Conservation (phyloP, 768 basidiomycete species). For the Macrolepiota dolichaula region DNA sequence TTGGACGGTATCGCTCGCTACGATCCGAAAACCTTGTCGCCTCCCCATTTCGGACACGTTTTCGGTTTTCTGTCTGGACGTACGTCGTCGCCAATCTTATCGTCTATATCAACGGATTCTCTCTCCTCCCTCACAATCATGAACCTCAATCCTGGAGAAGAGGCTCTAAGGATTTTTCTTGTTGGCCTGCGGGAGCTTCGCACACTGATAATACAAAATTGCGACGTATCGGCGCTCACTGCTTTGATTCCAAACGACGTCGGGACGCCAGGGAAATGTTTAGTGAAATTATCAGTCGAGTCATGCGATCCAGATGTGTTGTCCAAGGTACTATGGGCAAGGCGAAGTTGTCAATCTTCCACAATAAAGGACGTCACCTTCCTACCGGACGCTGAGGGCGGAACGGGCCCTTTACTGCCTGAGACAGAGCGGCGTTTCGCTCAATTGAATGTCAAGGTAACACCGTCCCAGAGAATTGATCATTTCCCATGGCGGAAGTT, state of each 20-base stretch:
- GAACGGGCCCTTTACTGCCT: background rate
- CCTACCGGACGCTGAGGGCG: background rate
- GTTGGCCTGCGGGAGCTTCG: background rate
- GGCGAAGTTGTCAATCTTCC: background rate
- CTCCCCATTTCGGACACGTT: background rate
- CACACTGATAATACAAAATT: background rate
- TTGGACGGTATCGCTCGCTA: slow-evolving; percentile 44
- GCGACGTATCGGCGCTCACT: background rate
- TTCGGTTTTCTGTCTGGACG: slow-evolving; percentile 2
- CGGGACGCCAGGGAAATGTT: background rate
- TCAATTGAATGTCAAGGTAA: background rate
- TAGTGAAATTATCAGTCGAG: background rate
- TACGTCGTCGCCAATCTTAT: background rate
- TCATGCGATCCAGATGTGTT: background rate
- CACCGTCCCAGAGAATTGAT: background rate
- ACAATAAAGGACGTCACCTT: background rate
- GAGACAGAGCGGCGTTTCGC: background rate
- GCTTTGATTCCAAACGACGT: background rate
- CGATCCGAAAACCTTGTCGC: background rate
- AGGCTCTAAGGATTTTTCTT: background rate
- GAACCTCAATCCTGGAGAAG: slow-evolving; percentile 1
- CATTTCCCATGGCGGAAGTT: background rate
- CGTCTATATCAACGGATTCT: background rate
- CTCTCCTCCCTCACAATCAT: background rate
- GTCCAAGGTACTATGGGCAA: background rate